phyloP scores from a whole-genome alignment of 306 rosid genomes.

The Prosopis cineraria region DNA sequence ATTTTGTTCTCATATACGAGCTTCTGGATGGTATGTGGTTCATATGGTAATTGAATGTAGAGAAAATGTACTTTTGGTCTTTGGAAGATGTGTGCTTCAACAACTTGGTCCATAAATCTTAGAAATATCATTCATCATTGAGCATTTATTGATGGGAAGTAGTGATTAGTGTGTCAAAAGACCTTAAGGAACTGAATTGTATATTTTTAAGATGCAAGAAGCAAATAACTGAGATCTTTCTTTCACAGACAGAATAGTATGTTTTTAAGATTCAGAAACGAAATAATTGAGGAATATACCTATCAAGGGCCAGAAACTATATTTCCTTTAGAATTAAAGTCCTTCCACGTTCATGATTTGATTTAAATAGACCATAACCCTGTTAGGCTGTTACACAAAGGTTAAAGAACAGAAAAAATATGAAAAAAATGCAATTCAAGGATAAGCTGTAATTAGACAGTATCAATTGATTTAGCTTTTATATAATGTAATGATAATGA shows the following conservation, averaged over 20 bases:
- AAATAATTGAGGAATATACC: neutral
- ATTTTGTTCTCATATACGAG: constrained; percentile 96
- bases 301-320: neutral
- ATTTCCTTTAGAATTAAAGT: constrained; percentile 1
- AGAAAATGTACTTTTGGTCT: neutral
- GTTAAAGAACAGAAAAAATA: neutral
- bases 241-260: neutral
- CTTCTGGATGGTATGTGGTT: constrained; percentile 81
- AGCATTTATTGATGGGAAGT: neutral
- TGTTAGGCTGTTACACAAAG: neutral
- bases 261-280: neutral
- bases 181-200: neutral
- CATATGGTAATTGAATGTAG: neutral
- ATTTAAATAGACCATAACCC: neutral
- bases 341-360: constrained; percentile 4
- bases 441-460: no score
- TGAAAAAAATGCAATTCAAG: neutral
- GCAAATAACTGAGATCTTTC: neutral
- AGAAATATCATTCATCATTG: neutral
- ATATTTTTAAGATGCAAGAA: neutral
- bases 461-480: no score
- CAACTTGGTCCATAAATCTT: neutral
- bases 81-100: neutral
- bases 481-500: no score
- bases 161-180: neutral